phyloP scores from a whole-genome alignment of 2,329 filamentous ascomycete genomes.

The Fusarium succisae region DNA sequence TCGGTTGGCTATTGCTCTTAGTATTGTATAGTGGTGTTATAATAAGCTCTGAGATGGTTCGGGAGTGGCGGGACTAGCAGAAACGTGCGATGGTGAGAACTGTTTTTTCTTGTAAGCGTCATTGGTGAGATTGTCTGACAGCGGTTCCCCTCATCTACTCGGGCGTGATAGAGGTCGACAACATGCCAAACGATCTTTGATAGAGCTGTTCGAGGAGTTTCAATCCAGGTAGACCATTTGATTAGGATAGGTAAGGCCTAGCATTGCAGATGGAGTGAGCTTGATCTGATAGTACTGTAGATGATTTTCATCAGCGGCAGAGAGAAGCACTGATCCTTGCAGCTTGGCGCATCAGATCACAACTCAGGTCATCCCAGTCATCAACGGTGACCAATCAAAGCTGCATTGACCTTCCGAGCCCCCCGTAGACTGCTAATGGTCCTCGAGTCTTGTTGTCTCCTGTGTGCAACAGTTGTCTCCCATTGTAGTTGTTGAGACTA shows the following conservation, averaged over 20 bases:
- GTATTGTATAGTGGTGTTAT: not conserved
- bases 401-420: not conserved
- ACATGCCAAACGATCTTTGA: accelerated
- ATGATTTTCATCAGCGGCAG: not conserved
- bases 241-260: accelerated
- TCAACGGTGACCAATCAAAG: not conserved
- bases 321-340: not conserved
- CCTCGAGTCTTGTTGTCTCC: not conserved
- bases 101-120: not conserved
- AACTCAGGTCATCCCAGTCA: not conserved
- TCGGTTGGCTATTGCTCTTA: not conserved
- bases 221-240: accelerated
- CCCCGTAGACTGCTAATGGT: not conserved
- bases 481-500: not conserved
- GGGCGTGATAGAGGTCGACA: accelerated
- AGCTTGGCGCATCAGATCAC: not conserved
- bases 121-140: not conserved
- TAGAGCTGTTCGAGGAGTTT: accelerated
- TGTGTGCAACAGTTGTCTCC: not conserved
- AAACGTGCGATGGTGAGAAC: not conserved
- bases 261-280: not conserved
- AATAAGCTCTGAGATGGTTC: not conserved
- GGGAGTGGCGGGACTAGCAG: not conserved
- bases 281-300: too few species aligned
- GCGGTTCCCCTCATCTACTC: not conserved